Evolutionary conservation across 768 basidiomycete genomes (phyloP).

Genomic region (Mycena albidolilacea): DNA sequence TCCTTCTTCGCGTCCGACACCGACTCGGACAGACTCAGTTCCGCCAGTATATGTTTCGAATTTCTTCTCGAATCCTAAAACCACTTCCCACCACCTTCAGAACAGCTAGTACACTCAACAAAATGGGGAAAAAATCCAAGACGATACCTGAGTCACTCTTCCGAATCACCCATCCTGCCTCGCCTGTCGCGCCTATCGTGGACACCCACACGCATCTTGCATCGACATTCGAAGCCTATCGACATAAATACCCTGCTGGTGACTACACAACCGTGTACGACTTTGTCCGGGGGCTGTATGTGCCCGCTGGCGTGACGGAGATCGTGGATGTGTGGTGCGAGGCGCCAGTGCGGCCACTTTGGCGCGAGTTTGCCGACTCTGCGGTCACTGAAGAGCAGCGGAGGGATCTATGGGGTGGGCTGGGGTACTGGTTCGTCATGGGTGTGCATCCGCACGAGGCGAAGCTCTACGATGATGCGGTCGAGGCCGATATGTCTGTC

Average conservation of each 20-base stretch:
- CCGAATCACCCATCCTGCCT: background rate
- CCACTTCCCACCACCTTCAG: no score
- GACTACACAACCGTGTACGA: conserved; percentile 70
- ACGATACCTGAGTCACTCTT: background rate
- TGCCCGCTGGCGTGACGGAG: conserved; percentile 68
- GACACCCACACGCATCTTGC: conserved; percentile 91
- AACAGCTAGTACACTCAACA: background rate
- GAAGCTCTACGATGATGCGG: conserved; percentile 72
- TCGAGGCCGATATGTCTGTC: conserved; percentile 79
- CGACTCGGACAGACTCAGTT: no score
- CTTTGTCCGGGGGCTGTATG: conserved; percentile 76
- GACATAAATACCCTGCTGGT: conserved; percentile 71
- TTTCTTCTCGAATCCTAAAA: no score
- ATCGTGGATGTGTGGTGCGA: conserved; percentile 95
- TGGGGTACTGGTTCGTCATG: conserved; percentile 89
- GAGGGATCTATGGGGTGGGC: conserved; percentile 70
- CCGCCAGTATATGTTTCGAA: no score
- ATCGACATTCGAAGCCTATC: conserved; percentile 78
- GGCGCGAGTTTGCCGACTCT: conserved; percentile 83
- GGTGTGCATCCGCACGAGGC: conserved; percentile 79
- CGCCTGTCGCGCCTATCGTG: conserved; percentile 55
- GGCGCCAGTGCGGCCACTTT: conserved; percentile 72
- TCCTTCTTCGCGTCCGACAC: no score
- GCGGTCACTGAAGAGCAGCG: conserved; percentile 68
- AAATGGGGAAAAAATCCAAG: background rate